Conservation (phyloP, 1,284 basidiomycete species). For the Ustilago tritici region DNA sequence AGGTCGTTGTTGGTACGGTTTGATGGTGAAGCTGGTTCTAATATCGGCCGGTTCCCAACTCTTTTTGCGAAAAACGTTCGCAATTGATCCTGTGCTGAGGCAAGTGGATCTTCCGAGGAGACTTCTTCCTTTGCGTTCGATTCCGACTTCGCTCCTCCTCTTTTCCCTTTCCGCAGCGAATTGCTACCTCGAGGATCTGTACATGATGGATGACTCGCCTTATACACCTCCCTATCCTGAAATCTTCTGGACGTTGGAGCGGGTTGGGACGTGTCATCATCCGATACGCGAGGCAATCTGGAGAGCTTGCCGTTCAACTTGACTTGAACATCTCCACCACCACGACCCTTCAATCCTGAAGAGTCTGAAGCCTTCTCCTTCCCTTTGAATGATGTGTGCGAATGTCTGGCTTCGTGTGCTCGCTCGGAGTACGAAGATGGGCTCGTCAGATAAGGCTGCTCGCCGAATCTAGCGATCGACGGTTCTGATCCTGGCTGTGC, state of each 20-base stretch:
- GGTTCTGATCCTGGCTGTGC: no score
- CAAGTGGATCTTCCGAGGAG: conserved; percentile 5
- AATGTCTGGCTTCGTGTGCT: not conserved
- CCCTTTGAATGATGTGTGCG: not conserved
- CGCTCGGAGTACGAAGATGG: not conserved
- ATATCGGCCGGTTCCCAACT: not conserved
- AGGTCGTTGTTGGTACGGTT: not conserved
- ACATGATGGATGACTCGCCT: not conserved
- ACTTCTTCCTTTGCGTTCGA: not conserved
- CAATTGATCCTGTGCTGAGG: conserved; percentile 18
- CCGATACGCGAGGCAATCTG: not conserved
- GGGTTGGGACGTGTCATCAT: not conserved
- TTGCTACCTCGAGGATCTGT: not conserved
- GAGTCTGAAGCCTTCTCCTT: not conserved
- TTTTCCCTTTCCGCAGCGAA: not conserved
- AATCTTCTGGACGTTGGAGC: not conserved
- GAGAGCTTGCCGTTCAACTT: not conserved
- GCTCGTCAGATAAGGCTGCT: not conserved
- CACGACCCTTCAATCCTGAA: not conserved
- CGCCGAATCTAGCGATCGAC: not conserved
- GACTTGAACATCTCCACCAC: not conserved
- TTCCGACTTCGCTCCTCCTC: not conserved
- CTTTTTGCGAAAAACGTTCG: conserved; percentile 14
- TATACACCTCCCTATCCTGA: not conserved
- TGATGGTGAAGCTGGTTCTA: not conserved